These are phyloP conservation scores for Fusarium mundagurra DNA, from an alignment of 2,329 filamentous ascomycete species.

Conservation along the genomic window DNA sequence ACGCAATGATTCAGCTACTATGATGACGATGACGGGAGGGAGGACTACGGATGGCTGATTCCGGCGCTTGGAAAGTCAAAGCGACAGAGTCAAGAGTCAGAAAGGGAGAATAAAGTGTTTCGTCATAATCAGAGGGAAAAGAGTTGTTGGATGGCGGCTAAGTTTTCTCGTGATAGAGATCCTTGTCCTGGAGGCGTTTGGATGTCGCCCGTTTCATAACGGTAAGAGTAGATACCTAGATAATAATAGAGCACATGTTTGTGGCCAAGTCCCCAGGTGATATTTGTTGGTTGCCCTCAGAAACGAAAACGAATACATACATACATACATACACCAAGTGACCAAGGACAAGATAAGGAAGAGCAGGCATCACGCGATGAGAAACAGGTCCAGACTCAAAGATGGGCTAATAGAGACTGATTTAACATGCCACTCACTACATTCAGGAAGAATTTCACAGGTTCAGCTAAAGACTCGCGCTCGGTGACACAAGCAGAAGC, in stretches of 20 bases:
- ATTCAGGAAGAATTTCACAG: background rate
- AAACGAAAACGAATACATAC: conserved; percentile 12
- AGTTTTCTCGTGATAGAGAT: conserved; percentile 10
- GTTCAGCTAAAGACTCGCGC: background rate
- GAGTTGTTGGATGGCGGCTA: conserved; percentile 5
- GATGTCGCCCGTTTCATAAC: conserved; percentile 13
- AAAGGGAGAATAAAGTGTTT: background rate
- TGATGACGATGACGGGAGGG: conserved; percentile 20
- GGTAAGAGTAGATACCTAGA: background rate
- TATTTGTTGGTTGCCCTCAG: background rate
- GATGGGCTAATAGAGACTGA: conserved; percentile 23
- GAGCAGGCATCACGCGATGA: conserved; percentile 1
- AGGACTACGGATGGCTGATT: conserved; percentile 4
- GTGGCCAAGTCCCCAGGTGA: background rate
- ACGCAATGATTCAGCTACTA: conserved; percentile 10
- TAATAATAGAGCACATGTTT: background rate
- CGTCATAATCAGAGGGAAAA: background rate
- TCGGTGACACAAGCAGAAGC: conserved; percentile 17
- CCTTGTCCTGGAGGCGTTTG: background rate
- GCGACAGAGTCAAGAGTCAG: background rate
- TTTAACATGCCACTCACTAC: conserved; percentile 24
- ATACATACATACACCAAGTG: no score
- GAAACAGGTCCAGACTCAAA: background rate
- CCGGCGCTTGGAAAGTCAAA: conserved; percentile 8
- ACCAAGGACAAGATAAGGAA: background rate